These are phyloP conservation scores for Kodamaea arcana DNA, from an alignment of 1,139 yeast species.

Conservation along the genomic window DNA sequence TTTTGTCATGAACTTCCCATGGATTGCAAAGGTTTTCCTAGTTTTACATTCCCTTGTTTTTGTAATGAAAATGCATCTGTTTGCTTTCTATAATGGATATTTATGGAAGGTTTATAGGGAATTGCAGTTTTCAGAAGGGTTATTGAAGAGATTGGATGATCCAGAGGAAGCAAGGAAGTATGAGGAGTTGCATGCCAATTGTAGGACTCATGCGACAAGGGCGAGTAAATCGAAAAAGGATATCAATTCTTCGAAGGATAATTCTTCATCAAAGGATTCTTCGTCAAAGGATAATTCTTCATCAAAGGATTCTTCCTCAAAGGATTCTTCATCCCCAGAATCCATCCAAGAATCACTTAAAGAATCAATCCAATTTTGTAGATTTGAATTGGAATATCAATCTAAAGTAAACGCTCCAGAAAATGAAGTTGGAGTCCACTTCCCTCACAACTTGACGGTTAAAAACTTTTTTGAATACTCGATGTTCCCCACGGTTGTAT, in stretches of 20 bases:
- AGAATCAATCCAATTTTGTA: constrained; percentile 56
- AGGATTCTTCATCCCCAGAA: too few relatives aligned
- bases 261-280: constrained; percentile 1
- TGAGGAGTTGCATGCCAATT: too few relatives aligned
- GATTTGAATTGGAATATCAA: constrained; percentile 57
- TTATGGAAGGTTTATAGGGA: constrained; percentile 67
- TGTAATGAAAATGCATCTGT: constrained; percentile 91
- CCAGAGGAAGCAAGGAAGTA: not conserved
- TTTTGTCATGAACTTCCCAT: constrained; percentile 49
- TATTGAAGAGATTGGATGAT: constrained; percentile 19
- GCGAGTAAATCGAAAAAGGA: too few relatives aligned
- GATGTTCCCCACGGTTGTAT: constrained; percentile 90
- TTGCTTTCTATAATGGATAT: constrained; percentile 84
- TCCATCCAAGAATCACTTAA: constrained; percentile 23
- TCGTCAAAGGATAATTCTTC: constrained; percentile 8
- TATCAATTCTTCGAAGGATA: constrained; percentile 4
- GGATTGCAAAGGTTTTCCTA: constrained; percentile 86
- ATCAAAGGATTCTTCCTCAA: too few relatives aligned
- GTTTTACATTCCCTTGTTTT: constrained; percentile 80
- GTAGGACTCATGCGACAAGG: too few relatives aligned
- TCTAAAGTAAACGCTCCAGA: constrained; percentile 18
- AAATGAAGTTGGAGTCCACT: constrained; percentile 20
- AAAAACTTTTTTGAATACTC: constrained; percentile 68
- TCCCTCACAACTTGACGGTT: constrained; percentile 70
- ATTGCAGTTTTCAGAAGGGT: constrained; percentile 42